These are phyloP conservation scores for Obba rivulosa DNA, from an alignment of 768 basidiomycete genomes.

Conservation along the genomic window DNA sequence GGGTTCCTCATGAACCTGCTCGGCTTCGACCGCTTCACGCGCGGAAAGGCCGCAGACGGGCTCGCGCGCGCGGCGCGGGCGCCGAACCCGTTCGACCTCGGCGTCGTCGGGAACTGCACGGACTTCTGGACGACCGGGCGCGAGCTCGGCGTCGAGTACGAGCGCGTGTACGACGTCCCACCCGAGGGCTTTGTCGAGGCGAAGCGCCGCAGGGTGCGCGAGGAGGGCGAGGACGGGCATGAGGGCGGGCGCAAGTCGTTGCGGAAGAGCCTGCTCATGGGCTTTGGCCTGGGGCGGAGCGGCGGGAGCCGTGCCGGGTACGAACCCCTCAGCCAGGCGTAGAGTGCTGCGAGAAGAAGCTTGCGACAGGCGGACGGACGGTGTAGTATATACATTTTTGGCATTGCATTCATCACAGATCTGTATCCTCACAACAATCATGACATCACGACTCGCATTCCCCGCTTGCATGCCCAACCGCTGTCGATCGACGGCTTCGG, in stretches of 20 bases:
- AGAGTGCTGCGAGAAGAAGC: background rate
- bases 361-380: background rate
- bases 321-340: conserved; percentile 63
- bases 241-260: conserved; percentile 32
- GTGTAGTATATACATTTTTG: background rate
- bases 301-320: conserved; percentile 52
- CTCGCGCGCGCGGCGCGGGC: conserved; percentile 71
- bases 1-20: conserved; percentile 85
- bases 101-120: conserved; percentile 70
- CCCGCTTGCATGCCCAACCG: too few species aligned
- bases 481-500: too few species aligned
- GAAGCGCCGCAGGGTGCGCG: conserved; percentile 48
- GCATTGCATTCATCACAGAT: background rate
- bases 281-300: conserved; percentile 43
- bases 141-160: conserved; percentile 89
- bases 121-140: conserved; percentile 92
- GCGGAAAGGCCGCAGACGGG: conserved; percentile 83
- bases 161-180: conserved; percentile 84
- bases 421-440: too few species aligned
- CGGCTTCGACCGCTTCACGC: conserved; percentile 92
- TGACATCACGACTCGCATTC: too few species aligned
- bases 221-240: conserved; percentile 54
- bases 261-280: conserved; percentile 53
- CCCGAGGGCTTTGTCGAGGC: conserved; percentile 78
- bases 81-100: conserved; percentile 89